Conservation (phyloP, 2,329 filamentous ascomycete genomes). For the Aspergillus felis region DNA sequence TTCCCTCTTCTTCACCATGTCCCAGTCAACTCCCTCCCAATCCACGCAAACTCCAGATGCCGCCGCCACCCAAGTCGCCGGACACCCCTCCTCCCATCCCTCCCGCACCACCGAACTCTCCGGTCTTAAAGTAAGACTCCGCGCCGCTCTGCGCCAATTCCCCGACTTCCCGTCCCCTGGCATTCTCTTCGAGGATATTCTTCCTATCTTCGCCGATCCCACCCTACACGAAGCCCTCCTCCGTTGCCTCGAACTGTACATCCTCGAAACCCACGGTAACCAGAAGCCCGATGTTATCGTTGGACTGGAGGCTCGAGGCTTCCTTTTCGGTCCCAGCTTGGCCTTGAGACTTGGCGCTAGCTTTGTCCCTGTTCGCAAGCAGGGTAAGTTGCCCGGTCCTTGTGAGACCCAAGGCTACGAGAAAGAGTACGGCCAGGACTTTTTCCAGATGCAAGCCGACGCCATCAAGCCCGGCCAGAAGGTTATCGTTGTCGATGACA, state of each 20-base stretch:
- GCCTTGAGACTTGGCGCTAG: slow-evolving; percentile 76
- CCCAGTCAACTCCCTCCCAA: slow-evolving; percentile 28
- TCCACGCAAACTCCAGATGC: slow-evolving; percentile 32
- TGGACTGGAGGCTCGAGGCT: slow-evolving; percentile 89
- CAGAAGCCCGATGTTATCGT: slow-evolving; percentile 82
- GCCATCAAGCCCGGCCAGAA: slow-evolving; percentile 81
- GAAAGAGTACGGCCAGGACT: slow-evolving; percentile 95
- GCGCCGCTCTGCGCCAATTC: slow-evolving; percentile 74
- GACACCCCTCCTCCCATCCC: slow-evolving; percentile 44
- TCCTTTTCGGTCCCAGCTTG: slow-evolving; percentile 88
- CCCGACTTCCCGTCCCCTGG: slow-evolving; percentile 88
- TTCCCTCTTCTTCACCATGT: slow-evolving; percentile 33
- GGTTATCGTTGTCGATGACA: slow-evolving; percentile 92
- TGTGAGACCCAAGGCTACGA: slow-evolving; percentile 80
- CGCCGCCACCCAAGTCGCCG: slow-evolving; percentile 39
- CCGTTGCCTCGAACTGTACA: slow-evolving; percentile 78
- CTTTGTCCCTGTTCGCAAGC: slow-evolving; percentile 92
- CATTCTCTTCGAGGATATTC: slow-evolving; percentile 96
- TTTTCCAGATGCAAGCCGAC: slow-evolving; percentile 92
- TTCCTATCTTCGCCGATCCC: slow-evolving; percentile 85
- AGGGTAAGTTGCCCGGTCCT: slow-evolving; percentile 90
- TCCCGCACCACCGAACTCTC: slow-evolving; percentile 52
- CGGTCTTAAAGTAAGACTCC: slow-evolving; percentile 65
- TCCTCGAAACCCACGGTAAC: slow-evolving; percentile 59
- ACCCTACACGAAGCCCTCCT: slow-evolving; percentile 71